Conservation (phyloP, 2,329 filamentous ascomycete species). For the Arthrocladium fulminans region DNA sequence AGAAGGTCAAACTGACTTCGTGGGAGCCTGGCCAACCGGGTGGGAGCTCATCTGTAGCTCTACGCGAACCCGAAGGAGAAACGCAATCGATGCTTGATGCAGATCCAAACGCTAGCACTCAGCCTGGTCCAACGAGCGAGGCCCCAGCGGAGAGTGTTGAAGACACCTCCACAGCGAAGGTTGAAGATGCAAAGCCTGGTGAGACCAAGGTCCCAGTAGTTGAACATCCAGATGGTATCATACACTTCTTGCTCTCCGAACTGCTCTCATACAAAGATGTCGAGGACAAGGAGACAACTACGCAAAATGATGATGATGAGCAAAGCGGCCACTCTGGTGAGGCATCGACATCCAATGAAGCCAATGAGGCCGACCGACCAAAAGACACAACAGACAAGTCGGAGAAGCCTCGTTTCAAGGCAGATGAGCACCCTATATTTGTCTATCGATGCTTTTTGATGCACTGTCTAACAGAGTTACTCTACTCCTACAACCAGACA, state of each 20-base stretch:
- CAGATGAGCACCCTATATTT: conserved; percentile 90
- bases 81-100: conserved; percentile 42
- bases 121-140: conserved; percentile 1
- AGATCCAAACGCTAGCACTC: conserved; percentile 11
- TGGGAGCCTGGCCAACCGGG: conserved; percentile 14
- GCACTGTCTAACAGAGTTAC: conserved; percentile 79
- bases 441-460: conserved; percentile 93
- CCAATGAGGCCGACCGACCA: not conserved
- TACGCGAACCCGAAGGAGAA: conserved; percentile 34
- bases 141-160: conserved; percentile 21
- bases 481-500: conserved; percentile 84
- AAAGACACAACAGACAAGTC: conserved; percentile 48
- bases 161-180: conserved; percentile 34
- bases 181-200: conserved; percentile 43
- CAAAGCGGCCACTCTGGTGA: conserved; percentile 26
- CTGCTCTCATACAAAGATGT: conserved; percentile 86
- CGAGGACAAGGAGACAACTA: conserved; percentile 63
- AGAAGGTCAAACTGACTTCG: conserved; percentile 60
- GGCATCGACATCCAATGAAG: conserved; percentile 8
- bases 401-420: conserved; percentile 70
- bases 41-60: conserved; percentile 7
- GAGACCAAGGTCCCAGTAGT: conserved; percentile 77
- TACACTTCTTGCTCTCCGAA: conserved; percentile 90
- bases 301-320: conserved; percentile 20
- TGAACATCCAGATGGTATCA: conserved; percentile 87